phyloP scores from a whole-genome alignment of 305 asterid genomes.

The Euphrasia arctica region DNA sequence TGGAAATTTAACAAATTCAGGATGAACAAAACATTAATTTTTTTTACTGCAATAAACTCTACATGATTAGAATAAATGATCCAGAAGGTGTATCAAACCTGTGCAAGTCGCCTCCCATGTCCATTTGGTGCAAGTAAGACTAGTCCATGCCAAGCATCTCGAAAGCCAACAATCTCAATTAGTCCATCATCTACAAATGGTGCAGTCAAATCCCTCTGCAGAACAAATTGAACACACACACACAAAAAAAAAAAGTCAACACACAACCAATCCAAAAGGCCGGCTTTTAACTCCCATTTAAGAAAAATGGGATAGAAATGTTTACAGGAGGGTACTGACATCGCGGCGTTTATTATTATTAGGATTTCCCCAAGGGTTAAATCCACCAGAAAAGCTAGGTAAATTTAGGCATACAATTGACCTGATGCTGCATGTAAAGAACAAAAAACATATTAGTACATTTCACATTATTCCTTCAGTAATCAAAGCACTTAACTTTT shows the following conservation, averaged over 20 bases:
- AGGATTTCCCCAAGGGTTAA: constrained; percentile 97
- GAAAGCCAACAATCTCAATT: constrained; percentile 81
- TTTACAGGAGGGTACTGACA: constrained; percentile 37
- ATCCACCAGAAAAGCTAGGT: constrained; percentile 97
- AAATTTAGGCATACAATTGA: constrained; percentile 83
- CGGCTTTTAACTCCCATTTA: constrained; percentile 1
- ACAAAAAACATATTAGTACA: constrained; percentile 9
- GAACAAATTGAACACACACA: not conserved
- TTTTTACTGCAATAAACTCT: too few relatives aligned
- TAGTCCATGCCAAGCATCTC: constrained; percentile 98
- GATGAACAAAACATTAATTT: too few relatives aligned
- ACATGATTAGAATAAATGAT: not conserved
- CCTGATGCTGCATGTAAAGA: constrained; percentile 54
- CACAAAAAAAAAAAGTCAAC: not conserved
- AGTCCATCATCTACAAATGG: constrained; percentile 84
- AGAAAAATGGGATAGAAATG: not conserved
- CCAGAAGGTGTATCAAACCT: constrained; percentile 37
- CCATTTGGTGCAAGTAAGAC: constrained; percentile 78
- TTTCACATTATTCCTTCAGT: too few relatives aligned
- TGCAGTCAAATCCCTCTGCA: constrained; percentile 73
- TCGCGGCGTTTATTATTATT: constrained; percentile 42
- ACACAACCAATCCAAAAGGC: not conserved
- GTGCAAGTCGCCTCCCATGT: constrained; percentile 91
- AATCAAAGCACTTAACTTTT: too few relatives aligned
- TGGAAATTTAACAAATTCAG: too few relatives aligned